Conservation (phyloP, 257 asterid genomes). For the Agastache rugosa region DNA sequence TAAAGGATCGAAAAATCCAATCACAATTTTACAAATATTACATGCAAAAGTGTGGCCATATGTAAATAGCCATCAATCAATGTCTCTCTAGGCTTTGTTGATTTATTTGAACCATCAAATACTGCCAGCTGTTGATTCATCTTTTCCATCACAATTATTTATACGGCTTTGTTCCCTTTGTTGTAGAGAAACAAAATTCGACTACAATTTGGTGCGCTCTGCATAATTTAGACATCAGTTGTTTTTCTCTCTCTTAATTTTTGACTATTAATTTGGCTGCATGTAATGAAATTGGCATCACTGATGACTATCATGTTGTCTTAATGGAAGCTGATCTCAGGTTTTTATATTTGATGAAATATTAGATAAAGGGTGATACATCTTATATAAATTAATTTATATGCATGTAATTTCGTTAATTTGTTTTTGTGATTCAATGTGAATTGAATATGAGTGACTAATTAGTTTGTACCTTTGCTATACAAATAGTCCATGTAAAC, state of each 20-base stretch:
- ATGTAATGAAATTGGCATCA: too few relatives aligned
- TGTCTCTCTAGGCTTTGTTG: constrained; percentile 21
- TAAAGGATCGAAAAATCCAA: constrained; percentile 29
- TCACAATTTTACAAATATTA: constrained; percentile 29
- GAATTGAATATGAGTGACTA: too few relatives aligned
- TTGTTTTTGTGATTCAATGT: too few relatives aligned
- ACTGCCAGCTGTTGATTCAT: constrained; percentile 44
- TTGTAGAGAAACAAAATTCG: not conserved
- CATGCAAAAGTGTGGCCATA: constrained; percentile 26
- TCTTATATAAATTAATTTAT: too few relatives aligned
- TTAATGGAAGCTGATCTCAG: not conserved
- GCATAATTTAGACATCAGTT: constrained; percentile 31
- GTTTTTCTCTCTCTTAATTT: not conserved
- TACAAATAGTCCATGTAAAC: too few relatives aligned
- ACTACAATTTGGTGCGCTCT: constrained; percentile 27
- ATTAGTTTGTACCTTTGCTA: too few relatives aligned
- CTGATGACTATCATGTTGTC: constrained; percentile 5
- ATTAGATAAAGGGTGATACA: not conserved
- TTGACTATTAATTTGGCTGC: constrained; percentile 40
- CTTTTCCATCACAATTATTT: constrained; percentile 33
- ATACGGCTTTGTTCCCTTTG: not conserved
- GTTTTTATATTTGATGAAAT: not conserved
- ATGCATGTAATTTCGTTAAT: too few relatives aligned
- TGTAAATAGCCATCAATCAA: constrained; percentile 40
- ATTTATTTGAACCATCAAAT: constrained; percentile 18